Conservation (phyloP, 1,139 yeast genomes). For the Pneumocystis oryctolagi region DNA sequence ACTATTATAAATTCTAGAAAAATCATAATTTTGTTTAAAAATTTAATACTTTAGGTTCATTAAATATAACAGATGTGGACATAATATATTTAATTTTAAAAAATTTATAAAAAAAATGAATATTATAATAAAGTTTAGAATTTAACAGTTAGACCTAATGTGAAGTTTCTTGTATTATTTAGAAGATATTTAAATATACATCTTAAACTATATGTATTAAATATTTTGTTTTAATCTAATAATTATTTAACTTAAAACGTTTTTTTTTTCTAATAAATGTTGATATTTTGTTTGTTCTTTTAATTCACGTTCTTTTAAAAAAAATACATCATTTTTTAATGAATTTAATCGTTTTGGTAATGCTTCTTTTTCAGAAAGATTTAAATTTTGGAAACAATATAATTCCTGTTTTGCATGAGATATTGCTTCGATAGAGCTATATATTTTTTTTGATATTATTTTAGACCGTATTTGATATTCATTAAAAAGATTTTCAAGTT, state of each 20-base stretch:
- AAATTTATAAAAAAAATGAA: no score
- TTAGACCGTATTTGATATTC: constrained; percentile 23
- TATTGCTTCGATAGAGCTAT: constrained; percentile 9
- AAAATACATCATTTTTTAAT: background rate
- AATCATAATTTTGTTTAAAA: no score
- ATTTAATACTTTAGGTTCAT: no score
- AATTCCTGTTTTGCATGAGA: constrained; percentile 5
- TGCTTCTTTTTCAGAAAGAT: background rate
- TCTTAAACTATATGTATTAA: no score
- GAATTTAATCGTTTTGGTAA: background rate
- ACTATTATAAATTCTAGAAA: no score
- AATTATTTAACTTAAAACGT: background rate
- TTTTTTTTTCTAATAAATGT: background rate
- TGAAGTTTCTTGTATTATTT: no score
- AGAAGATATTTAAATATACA: no score
- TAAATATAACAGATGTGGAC: no score
- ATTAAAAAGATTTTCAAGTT: constrained; percentile 22
- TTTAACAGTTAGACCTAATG: no score
- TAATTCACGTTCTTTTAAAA: background rate
- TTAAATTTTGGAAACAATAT: constrained; percentile 4
- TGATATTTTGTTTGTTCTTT: background rate
- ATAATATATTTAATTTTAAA: no score
- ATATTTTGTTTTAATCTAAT: background rate
- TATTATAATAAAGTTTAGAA: no score
- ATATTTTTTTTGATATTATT: constrained; percentile 5